Percentiles rank a stretch among this genome's conserved stretches.
Evolutionary conservation across 2,329 filamentous ascomycete species (phyloP).

Genomic region (Elsinoe arachidis): DNA sequence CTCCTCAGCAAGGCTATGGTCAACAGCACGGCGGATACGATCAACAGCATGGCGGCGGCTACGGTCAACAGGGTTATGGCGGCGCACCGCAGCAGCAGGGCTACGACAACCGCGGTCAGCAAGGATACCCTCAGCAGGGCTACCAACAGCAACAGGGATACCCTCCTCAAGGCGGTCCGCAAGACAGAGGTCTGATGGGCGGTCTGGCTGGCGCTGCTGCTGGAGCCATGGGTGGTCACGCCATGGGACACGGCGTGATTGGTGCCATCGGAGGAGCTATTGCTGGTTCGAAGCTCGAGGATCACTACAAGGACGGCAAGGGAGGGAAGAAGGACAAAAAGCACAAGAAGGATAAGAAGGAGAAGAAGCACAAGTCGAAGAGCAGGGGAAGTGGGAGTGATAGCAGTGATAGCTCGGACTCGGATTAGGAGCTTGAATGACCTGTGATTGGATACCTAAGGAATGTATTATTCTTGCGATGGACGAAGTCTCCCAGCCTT

Average conservation of each 20-base stretch:
- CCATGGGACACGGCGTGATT: conserved; percentile 48
- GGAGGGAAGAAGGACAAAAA: conserved; percentile 31
- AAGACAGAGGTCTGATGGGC: conserved; percentile 48
- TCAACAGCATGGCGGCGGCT: conserved; percentile 2
- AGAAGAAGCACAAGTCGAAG: conserved; percentile 15
- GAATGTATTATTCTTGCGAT: too few species aligned
- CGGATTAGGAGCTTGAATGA: background rate
- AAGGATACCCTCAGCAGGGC: conserved; percentile 14
- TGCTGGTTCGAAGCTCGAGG: conserved; percentile 46
- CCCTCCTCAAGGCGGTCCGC: conserved; percentile 26
- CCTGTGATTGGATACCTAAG: background rate
- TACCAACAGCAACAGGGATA: conserved; percentile 13
- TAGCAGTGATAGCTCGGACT: conserved; percentile 11
- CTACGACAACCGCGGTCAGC: conserved; percentile 11
- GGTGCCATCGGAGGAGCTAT: conserved; percentile 51
- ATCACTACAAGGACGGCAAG: conserved; percentile 42
- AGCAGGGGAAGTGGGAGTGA: conserved; percentile 8
- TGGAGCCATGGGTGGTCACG: conserved; percentile 48
- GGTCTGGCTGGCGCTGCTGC: conserved; percentile 49
- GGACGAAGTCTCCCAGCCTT: too few species aligned
- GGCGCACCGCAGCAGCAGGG: conserved; percentile 15
- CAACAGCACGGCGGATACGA: conserved; percentile 18
- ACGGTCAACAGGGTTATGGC: conserved; percentile 16
- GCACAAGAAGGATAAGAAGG: conserved; percentile 20
- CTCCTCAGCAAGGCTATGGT: conserved; percentile 19